Evolutionary conservation across 345 rosid genomes (phyloP).

Genomic region (Carallia pectinifolia): DNA sequence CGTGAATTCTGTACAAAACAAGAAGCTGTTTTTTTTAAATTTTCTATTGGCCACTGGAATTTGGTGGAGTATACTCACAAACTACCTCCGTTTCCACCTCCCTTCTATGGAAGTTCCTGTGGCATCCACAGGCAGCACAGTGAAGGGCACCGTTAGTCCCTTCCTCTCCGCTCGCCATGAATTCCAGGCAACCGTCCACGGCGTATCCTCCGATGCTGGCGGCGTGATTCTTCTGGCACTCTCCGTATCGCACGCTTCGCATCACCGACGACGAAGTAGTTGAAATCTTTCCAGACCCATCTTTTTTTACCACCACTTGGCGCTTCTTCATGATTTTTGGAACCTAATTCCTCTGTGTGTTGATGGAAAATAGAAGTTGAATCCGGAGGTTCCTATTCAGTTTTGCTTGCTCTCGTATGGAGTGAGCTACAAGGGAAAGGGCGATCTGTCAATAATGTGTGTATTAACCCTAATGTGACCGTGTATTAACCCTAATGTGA

Average conservation of each 20-base stretch:
- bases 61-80: slow-evolving; percentile 52
- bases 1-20: no score
- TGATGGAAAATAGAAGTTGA: background rate
- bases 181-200: slow-evolving; percentile 69
- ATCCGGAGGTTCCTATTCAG: background rate
- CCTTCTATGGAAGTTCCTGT: slow-evolving; percentile 20
- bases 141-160: slow-evolving; percentile 1
- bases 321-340: slow-evolving; percentile 26
- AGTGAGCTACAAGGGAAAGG: slow-evolving; percentile 12
- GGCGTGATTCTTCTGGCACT: slow-evolving; percentile 72
- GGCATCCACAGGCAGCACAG: slow-evolving; percentile 21
- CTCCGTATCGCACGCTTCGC: slow-evolving; percentile 35
- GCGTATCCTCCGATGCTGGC: slow-evolving; percentile 58
- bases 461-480: slow-evolving; percentile 41
- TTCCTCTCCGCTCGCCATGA: slow-evolving; percentile 49
- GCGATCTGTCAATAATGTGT: slow-evolving; percentile 21
- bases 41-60: slow-evolving; percentile 1
- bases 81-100: slow-evolving; percentile 58
- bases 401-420: background rate
- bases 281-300: slow-evolving; percentile 13
- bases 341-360: background rate
- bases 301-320: slow-evolving; percentile 21
- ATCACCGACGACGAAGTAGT: slow-evolving; percentile 21
- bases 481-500: no score
- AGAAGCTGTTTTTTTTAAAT: background rate